A percentile compares a stretch with the other conserved stretches of the same genome.
Evolutionary conservation across 2,329 filamentous ascomycete genomes (phyloP).

Genomic region (Colletotrichum lindemuthianum): DNA sequence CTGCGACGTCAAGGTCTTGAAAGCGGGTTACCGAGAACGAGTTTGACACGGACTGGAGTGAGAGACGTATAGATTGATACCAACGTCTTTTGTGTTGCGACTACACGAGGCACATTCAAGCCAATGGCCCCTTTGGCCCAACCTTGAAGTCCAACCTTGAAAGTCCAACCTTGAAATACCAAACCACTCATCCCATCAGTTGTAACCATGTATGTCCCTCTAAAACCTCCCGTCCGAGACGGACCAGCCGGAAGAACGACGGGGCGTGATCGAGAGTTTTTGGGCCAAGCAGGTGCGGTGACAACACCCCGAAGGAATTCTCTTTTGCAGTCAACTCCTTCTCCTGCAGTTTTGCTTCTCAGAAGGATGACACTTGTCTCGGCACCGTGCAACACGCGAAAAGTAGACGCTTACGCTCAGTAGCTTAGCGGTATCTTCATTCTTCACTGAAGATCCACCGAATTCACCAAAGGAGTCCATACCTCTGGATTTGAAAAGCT

Average conservation of each 20-base stretch:
- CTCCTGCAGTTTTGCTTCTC: slow-evolving; percentile 5
- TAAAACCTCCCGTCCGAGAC: background rate
- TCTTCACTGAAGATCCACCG: slow-evolving; percentile 11
- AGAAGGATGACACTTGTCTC: slow-evolving; percentile 7
- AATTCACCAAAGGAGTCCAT: slow-evolving; percentile 9
- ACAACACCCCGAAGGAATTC: slow-evolving; percentile 13
- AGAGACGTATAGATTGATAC: background rate
- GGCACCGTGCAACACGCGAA: slow-evolving; percentile 9
- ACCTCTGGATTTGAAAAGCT: slow-evolving; percentile 13
- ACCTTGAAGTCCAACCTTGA: slow-evolving; percentile 1
- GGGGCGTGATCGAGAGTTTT: slow-evolving; percentile 3
- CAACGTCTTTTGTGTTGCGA: background rate
- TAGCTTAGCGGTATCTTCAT: slow-evolving; percentile 14
- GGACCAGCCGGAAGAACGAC: background rate
- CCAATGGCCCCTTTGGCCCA: slow-evolving; percentile 1
- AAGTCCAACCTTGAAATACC: background rate
- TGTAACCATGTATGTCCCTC: background rate
- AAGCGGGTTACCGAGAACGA: background rate
- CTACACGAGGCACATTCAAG: background rate
- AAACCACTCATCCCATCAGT: background rate
- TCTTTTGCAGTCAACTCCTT: too few species aligned
- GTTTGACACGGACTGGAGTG: background rate
- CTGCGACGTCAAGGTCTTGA: background rate
- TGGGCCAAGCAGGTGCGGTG: slow-evolving; percentile 9
- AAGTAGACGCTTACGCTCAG: slow-evolving; percentile 1